Conservation (phyloP, 2,329 filamentous ascomycete genomes). For the Trichoderma sp. region DNA sequence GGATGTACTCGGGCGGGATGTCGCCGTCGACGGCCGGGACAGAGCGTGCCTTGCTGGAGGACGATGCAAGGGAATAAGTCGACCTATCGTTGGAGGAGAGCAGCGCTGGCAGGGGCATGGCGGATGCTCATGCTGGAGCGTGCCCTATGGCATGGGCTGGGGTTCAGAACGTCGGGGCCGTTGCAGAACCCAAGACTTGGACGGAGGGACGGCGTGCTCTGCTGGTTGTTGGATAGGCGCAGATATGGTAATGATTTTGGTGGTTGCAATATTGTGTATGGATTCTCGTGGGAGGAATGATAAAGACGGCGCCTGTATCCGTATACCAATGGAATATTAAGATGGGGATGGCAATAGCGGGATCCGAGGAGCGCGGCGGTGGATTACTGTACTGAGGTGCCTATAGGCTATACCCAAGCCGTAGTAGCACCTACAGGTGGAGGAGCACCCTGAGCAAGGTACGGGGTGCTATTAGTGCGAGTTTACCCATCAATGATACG, state of each 20-base stretch:
- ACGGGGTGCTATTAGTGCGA: neutral
- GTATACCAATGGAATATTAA: neutral
- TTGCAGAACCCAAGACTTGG: neutral
- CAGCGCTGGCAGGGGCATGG: slow-evolving; percentile 53
- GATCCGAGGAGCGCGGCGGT: slow-evolving; percentile 4
- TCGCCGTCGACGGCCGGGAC: slow-evolving; percentile 32
- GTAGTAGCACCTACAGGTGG: neutral
- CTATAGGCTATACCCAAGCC: neutral
- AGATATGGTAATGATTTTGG: neutral
- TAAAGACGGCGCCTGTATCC: neutral
- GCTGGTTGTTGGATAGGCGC: neutral
- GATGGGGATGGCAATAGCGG: slow-evolving; percentile 5
- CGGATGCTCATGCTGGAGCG: slow-evolving; percentile 41
- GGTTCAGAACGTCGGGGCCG: neutral
- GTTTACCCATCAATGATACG: neutral
- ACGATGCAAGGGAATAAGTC: slow-evolving; percentile 33
- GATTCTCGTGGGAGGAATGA: neutral
- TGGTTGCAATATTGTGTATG: neutral
- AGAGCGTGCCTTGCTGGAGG: slow-evolving; percentile 29
- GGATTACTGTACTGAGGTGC: neutral
- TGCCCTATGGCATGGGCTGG: slow-evolving; percentile 23
- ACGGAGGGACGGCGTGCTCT: no score
- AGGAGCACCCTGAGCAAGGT: neutral
- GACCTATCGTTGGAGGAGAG: slow-evolving; percentile 47
- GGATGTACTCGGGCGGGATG: slow-evolving; percentile 51